phyloP scores from a whole-genome alignment of 768 basidiomycete species.

The Dacryopinax spathularia region DNA sequence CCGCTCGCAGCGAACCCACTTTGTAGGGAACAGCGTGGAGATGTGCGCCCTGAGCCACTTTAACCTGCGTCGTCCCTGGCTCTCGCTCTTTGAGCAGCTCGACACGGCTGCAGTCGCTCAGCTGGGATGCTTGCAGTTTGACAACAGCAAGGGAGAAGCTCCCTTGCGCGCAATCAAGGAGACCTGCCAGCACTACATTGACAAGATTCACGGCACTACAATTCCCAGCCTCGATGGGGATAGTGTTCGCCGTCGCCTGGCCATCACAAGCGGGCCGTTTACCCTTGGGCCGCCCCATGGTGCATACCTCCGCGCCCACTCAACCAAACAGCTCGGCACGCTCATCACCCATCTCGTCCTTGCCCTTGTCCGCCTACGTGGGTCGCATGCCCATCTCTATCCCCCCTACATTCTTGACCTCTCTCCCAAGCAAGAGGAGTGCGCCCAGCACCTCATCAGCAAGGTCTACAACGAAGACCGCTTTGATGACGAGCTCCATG shows the following conservation, averaged over 20 bases:
- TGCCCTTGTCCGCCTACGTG: not conserved
- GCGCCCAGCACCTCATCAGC: not conserved
- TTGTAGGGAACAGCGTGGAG: not conserved
- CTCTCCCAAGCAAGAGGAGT: not conserved
- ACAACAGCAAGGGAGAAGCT: not conserved
- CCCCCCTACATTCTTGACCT: not conserved
- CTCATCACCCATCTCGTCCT: not conserved
- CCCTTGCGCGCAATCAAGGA: not conserved
- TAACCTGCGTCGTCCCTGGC: not conserved
- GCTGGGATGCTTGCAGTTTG: too few species aligned
- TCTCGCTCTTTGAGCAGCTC: not conserved
- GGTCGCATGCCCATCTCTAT: not conserved
- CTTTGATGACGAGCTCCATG: not conserved
- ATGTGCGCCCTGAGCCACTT: not conserved
- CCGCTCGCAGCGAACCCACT: not conserved
- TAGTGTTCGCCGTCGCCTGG: not conserved
- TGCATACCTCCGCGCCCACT: not conserved
- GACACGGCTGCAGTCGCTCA: not conserved
- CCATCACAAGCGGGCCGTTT: not conserved
- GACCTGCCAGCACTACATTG: not conserved
- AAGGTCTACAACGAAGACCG: not conserved
- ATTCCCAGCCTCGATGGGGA: not conserved
- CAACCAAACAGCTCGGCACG: not conserved
- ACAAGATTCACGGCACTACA: not conserved
- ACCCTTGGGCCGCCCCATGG: not conserved